A percentile compares a stretch with the other conserved stretches of the same genome.
Conservation (phyloP, 805 yeast genomes). For the Wickerhamiella nectarea region DNA sequence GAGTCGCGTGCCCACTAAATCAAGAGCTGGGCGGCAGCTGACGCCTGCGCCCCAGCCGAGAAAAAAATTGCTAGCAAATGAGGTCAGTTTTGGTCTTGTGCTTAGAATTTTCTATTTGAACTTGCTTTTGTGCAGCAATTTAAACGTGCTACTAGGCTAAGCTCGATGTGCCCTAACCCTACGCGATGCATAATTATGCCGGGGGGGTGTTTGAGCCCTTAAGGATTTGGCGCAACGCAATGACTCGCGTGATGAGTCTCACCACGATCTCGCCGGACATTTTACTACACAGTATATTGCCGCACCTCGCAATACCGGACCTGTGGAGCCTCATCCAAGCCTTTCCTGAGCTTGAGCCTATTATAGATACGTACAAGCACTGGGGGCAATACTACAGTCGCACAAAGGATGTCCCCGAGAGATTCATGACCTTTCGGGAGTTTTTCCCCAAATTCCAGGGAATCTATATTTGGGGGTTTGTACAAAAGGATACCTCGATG, state of each 20-base stretch:
- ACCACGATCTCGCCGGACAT: background rate
- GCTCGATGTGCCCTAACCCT: no score
- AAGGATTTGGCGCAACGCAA: no score
- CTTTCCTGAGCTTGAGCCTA: background rate
- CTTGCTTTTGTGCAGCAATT: no score
- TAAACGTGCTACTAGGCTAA: no score
- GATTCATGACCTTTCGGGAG: background rate
- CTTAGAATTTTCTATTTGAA: no score
- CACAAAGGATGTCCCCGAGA: background rate
- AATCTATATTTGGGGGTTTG: slow-evolving; percentile 5
- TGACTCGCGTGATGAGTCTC: background rate
- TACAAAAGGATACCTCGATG: slow-evolving; percentile 1
- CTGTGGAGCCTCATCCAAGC: background rate
- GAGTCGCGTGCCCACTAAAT: no score
- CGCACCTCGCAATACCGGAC: background rate
- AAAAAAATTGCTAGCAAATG: no score
- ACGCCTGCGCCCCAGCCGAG: no score
- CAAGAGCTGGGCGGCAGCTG: no score
- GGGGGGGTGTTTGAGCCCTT: no score
- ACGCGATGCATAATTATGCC: no score
- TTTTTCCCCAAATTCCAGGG: slow-evolving; percentile 4
- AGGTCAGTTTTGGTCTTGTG: no score
- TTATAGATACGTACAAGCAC: background rate
- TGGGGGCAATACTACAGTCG: slow-evolving; percentile 3
- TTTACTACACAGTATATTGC: background rate